Percentiles rank a stretch among this genome's conserved stretches.
Conservation (phyloP, 495 filamentous ascomycete species). For the Talaromyces ruber region DNA sequence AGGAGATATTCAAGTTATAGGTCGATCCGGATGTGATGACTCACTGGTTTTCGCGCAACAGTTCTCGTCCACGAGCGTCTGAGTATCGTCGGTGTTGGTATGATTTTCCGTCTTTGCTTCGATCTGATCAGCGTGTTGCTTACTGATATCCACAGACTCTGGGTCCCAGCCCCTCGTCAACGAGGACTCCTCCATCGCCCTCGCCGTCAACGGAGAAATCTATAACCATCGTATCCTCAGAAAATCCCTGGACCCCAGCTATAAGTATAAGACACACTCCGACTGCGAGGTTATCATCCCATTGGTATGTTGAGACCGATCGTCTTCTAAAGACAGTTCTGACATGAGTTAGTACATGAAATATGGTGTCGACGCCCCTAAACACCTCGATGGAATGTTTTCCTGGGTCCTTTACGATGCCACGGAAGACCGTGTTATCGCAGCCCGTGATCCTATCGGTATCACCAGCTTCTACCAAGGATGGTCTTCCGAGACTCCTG, state of each 20-base stretch:
- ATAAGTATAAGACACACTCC: conserved; percentile 94
- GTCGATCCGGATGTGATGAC: conserved; percentile 15
- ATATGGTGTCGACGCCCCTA: conserved; percentile 86
- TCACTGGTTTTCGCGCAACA: conserved; percentile 27
- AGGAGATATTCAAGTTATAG: conserved; percentile 16
- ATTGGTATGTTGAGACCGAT: conserved; percentile 52
- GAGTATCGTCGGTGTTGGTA: conserved; percentile 95
- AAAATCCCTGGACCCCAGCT: conserved; percentile 68
- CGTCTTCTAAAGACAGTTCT: not conserved
- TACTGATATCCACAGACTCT: conserved; percentile 51
- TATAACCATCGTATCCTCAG: conserved; percentile 96
- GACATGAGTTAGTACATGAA: conserved; percentile 64
- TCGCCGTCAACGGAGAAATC: conserved; percentile 99
- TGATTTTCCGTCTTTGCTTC: conserved; percentile 21
- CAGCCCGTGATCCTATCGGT: conserved; percentile 92
- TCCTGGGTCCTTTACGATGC: conserved; percentile 97
- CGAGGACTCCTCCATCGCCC: conserved; percentile 75
- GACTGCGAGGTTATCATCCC: conserved; percentile 98
- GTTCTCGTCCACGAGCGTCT: conserved; percentile 96
- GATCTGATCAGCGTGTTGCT: conserved; percentile 6
- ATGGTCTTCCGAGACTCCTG: conserved; percentile 72
- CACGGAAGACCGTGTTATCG: conserved; percentile 78
- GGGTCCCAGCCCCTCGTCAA: conserved; percentile 94
- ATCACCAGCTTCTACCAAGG: conserved; percentile 97
- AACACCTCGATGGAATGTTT: conserved; percentile 98